phyloP scores from a whole-genome alignment of 1,284 basidiomycete species.

The Marasmius oreades region DNA sequence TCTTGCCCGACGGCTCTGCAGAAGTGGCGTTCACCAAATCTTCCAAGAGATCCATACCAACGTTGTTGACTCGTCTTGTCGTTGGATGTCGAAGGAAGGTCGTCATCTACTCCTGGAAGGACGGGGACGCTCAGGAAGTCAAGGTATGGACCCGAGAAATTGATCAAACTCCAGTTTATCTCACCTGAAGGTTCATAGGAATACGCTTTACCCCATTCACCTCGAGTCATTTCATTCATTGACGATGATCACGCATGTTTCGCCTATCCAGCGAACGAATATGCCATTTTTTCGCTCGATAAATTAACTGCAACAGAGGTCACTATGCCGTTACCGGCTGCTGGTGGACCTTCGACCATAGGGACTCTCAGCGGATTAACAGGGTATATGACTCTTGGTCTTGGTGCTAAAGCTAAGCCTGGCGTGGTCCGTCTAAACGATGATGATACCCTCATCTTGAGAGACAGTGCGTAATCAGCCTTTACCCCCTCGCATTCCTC shows the following conservation, averaged over 20 bases:
- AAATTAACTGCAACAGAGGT: slow-evolving; percentile 60
- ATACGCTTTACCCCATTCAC: slow-evolving; percentile 79
- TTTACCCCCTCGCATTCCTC: too few relatives aligned
- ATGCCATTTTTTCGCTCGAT: slow-evolving; percentile 69
- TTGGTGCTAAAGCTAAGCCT: slow-evolving; percentile 73
- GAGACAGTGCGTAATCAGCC: slow-evolving; percentile 65
- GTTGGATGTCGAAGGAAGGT: slow-evolving; percentile 86
- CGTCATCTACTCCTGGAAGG: slow-evolving; percentile 84
- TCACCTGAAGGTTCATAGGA: slow-evolving; percentile 48
- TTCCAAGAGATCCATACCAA: slow-evolving; percentile 48
- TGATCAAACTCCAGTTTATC: background rate
- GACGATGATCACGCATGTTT: slow-evolving; percentile 64
- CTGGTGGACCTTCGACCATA: slow-evolving; percentile 52
- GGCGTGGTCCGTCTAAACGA: slow-evolving; percentile 58
- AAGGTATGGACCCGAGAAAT: slow-evolving; percentile 47
- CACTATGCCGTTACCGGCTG: slow-evolving; percentile 42
- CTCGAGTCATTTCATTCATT: slow-evolving; percentile 71
- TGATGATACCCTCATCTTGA: slow-evolving; percentile 70
- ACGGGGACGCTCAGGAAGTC: slow-evolving; percentile 75
- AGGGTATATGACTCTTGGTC: slow-evolving; percentile 85
- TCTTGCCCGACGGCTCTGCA: slow-evolving; percentile 22
- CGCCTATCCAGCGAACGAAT: slow-evolving; percentile 74
- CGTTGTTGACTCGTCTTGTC: slow-evolving; percentile 72
- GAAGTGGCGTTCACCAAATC: slow-evolving; percentile 23
- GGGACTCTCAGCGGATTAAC: slow-evolving; percentile 77